Evolutionary conservation across 306 rosid species (phyloP).

Genomic region (Purshia tridentata): DNA sequence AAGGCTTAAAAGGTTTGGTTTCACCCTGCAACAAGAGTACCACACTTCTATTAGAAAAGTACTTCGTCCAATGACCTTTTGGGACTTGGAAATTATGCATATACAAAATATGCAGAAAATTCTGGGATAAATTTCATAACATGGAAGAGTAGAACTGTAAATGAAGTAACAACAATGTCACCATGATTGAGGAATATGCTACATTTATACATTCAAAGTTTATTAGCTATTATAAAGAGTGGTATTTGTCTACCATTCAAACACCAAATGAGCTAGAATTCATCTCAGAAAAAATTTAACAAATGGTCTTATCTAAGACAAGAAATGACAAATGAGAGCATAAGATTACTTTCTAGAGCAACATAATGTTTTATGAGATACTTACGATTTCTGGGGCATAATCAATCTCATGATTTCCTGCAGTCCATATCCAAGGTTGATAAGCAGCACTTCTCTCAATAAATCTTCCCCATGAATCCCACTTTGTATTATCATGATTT

Average conservation of each 20-base stretch:
- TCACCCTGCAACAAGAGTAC: slow-evolving; percentile 44
- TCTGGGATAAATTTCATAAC: background rate
- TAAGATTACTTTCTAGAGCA: background rate
- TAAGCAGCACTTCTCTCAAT: slow-evolving; percentile 74
- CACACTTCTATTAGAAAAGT: background rate
- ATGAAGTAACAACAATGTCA: background rate
- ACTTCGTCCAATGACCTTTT: background rate
- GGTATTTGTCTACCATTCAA: background rate
- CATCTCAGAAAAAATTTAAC: background rate
- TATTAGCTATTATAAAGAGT: too few species aligned
- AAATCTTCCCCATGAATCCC: slow-evolving; percentile 90
- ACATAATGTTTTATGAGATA: background rate
- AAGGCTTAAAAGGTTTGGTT: slow-evolving; percentile 52
- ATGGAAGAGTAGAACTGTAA: background rate
- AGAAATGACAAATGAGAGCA: background rate
- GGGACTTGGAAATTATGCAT: background rate
- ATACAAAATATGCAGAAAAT: background rate
- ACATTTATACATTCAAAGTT: too few species aligned
- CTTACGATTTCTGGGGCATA: slow-evolving; percentile 69
- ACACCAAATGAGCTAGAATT: background rate
- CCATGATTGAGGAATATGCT: too few species aligned
- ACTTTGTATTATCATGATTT: slow-evolving; percentile 57
- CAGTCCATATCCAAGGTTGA: slow-evolving; percentile 97
- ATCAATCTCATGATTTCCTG: slow-evolving; percentile 85
- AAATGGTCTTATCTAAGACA: background rate